Conservation (phyloP, 129 eudicot genomes). For the Daucus carota region DNA sequence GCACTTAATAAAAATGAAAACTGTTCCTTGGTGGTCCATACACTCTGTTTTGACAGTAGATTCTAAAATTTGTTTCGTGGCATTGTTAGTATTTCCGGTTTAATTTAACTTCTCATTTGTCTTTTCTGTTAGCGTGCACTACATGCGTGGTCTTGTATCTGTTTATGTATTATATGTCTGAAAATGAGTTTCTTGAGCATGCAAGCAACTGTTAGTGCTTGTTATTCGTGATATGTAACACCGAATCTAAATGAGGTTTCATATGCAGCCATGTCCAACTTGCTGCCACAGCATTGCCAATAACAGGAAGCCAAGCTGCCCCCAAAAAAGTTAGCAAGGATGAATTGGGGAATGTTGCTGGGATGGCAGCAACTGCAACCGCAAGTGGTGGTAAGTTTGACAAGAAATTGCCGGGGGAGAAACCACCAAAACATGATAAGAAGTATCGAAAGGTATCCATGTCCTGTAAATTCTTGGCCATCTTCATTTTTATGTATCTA, state of each 20-base stretch:
- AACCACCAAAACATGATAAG: constrained; percentile 82
- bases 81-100: neutral
- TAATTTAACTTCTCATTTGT: neutral
- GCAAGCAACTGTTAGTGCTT: neutral
- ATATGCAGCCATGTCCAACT: constrained; percentile 81
- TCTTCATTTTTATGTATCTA: neutral
- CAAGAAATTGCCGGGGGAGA: constrained; percentile 88
- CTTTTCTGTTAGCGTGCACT: neutral
- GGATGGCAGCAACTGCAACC: constrained; percentile 95
- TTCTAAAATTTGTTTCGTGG: neutral
- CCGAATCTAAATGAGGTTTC: neutral
- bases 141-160: neutral
- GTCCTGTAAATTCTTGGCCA: neutral
- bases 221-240: neutral
- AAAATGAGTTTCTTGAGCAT: neutral
- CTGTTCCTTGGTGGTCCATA: neutral
- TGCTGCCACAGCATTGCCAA: constrained; percentile 85
- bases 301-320: constrained; percentile 72
- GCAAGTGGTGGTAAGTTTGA: constrained; percentile 98
- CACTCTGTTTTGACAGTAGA: neutral
- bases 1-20: neutral
- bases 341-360: constrained; percentile 81
- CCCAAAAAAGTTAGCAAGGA: constrained; percentile 75
- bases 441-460: constrained; percentile 75
- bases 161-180: neutral